phyloP scores from a whole-genome alignment of 495 filamentous ascomycete genomes.

The Aspergillus affinis region DNA sequence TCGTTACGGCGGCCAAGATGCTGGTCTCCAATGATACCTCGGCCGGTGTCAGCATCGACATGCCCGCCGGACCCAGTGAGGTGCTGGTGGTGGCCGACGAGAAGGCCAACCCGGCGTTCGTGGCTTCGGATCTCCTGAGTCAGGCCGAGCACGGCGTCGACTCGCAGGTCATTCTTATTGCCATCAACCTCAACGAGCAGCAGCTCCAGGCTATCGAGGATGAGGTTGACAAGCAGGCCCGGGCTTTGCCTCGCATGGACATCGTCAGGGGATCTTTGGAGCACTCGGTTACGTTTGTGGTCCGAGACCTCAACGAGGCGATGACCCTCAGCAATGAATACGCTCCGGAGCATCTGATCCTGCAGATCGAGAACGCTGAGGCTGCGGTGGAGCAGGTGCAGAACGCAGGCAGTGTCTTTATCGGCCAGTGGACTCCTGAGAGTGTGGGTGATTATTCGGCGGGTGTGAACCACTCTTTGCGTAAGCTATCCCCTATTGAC shows the following conservation, averaged over 20 bases:
- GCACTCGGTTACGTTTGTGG: constrained; percentile 87
- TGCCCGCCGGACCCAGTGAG: constrained; percentile 96
- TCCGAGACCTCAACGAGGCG: constrained; percentile 76
- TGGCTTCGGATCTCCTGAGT: constrained; percentile 88
- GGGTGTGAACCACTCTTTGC: constrained; percentile 93
- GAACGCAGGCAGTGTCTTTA: constrained; percentile 94
- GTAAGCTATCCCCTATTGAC: constrained; percentile 55
- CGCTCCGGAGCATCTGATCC: constrained; percentile 95
- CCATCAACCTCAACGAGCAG: constrained; percentile 70
- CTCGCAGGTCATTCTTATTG: constrained; percentile 91
- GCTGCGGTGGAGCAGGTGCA: constrained; percentile 73
- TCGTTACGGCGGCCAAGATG: constrained; percentile 99
- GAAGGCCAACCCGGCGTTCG: constrained; percentile 87
- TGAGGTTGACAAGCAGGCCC: constrained; percentile 87
- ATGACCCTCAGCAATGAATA: constrained; percentile 89
- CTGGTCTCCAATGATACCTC: constrained; percentile 92
- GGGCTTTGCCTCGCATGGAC: constrained; percentile 81
- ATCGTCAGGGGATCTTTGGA: constrained; percentile 90
- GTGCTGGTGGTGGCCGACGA: constrained; percentile 95
- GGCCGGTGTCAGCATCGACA: constrained; percentile 93
- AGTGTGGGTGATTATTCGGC: constrained; percentile 97
- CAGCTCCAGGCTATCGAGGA: constrained; percentile 80
- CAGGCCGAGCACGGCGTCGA: constrained; percentile 97
- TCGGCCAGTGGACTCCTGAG: constrained; percentile 94
- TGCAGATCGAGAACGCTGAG: constrained; percentile 77